These are phyloP conservation scores for Euphorbia neoarborescens DNA, from an alignment of 441 rosid genomes.

Conservation along the genomic window DNA sequence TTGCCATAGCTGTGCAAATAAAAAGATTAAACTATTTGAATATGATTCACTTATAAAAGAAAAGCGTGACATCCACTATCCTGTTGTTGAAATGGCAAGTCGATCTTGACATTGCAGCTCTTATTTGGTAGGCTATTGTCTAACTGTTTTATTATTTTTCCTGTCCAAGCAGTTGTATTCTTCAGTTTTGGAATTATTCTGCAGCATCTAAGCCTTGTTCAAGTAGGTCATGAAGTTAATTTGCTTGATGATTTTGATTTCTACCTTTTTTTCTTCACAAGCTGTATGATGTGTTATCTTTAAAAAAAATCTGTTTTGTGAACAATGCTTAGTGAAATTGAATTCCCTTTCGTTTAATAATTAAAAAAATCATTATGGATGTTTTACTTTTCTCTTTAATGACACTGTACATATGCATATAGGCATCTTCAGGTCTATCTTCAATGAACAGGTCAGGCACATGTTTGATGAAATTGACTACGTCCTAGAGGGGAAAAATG, in stretches of 20 bases:
- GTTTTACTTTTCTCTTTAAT: constrained; percentile 20
- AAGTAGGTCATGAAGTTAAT: no score
- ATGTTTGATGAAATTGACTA: constrained; percentile 99
- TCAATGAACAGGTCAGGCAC: constrained; percentile 84
- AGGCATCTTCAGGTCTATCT: constrained; percentile 42
- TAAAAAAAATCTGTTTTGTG: no score
- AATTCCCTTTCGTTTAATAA: not conserved
- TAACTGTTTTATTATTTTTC: no score
- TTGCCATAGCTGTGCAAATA: constrained; percentile 90
- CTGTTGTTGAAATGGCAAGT: constrained; percentile 81
- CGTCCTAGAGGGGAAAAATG: constrained; percentile 79
- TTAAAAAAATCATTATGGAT: not conserved
- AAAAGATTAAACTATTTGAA: constrained; percentile 89
- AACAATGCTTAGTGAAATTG: not conserved
- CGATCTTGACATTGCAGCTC: no score
- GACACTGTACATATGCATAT: constrained; percentile 32
- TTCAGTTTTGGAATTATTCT: no score
- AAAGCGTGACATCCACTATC: constrained; percentile 77
- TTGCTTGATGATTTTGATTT: no score
- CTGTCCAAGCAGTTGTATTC: no score
- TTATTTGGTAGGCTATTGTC: no score
- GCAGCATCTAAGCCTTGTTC: no score
- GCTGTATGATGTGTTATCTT: no score
- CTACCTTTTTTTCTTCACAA: no score
- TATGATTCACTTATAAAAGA: constrained; percentile 55